Evolutionary conservation across 2,329 filamentous ascomycete species (phyloP).

Genomic region (Alternaria metachromatica): DNA sequence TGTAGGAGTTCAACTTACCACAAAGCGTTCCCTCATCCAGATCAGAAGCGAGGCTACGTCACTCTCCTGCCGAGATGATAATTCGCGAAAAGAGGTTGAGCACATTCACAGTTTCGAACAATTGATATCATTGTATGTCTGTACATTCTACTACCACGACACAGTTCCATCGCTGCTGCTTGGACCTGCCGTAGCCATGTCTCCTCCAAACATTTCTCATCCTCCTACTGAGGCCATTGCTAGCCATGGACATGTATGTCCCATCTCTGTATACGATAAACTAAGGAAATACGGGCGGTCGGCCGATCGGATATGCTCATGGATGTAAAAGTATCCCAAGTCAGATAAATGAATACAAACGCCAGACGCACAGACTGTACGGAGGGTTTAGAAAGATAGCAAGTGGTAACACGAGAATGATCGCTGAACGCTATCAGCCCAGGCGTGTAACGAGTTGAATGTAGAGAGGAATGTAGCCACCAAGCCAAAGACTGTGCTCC

Average conservation of each 20-base stretch:
- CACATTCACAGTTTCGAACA: background rate
- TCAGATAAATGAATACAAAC: slow-evolving; percentile 6
- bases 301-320: slow-evolving; percentile 14
- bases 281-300: slow-evolving; percentile 13
- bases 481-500: slow-evolving; percentile 17
- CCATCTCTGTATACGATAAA: slow-evolving; percentile 16
- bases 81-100: background rate
- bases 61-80: background rate
- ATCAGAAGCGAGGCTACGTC: background rate
- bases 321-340: slow-evolving; percentile 3
- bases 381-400: slow-evolving; percentile 4
- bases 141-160: slow-evolving; percentile 20
- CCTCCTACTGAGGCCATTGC: slow-evolving; percentile 14
- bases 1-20: background rate
- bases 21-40: background rate
- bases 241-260: slow-evolving; percentile 12
- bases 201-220: slow-evolving; percentile 14
- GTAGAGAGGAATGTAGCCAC: slow-evolving; percentile 17
- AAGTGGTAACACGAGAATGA: slow-evolving; percentile 30
- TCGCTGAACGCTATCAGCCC: slow-evolving; percentile 46
- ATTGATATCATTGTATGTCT: slow-evolving; percentile 22
- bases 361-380: slow-evolving; percentile 1
- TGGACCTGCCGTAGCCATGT: slow-evolving; percentile 28
- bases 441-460: slow-evolving; percentile 19
- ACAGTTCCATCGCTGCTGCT: slow-evolving; percentile 13